These are phyloP conservation scores for Phytopythium sindhum DNA, from an alignment of 352 stramenopile species.

Conservation along the genomic window DNA sequence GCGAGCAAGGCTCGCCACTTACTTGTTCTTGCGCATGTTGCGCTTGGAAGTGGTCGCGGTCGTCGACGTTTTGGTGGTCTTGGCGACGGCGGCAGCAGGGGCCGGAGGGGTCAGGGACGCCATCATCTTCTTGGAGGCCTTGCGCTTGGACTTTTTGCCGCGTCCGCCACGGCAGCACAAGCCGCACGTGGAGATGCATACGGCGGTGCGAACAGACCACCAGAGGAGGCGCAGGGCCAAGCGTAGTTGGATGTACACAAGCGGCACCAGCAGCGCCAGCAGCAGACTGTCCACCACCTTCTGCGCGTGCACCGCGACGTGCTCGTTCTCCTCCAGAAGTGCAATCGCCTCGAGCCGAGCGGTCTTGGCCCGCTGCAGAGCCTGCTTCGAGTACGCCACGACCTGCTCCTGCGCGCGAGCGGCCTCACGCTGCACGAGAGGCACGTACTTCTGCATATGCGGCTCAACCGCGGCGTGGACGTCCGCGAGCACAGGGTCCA, in stretches of 20 bases:
- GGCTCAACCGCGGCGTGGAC: conserved; percentile 45
- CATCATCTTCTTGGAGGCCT: conserved; percentile 28
- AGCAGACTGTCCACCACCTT: conserved; percentile 65
- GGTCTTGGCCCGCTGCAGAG: conserved; percentile 38
- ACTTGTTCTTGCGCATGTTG: conserved; percentile 28
- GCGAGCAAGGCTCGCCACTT: not conserved
- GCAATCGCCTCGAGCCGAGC: conserved; percentile 47
- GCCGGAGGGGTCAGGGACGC: conserved; percentile 18
- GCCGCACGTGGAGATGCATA: conserved; percentile 53
- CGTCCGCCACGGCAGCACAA: conserved; percentile 58
- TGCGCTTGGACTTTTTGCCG: conserved; percentile 45
- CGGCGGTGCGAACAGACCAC: conserved; percentile 49
- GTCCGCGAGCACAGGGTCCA: conserved; percentile 58
- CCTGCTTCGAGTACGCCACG: conserved; percentile 39
- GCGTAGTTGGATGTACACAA: conserved; percentile 47
- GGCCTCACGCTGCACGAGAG: conserved; percentile 45
- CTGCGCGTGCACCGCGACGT: conserved; percentile 55
- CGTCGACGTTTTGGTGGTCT: conserved; percentile 16
- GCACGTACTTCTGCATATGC: conserved; percentile 53
- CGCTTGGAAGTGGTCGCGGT: conserved; percentile 19
- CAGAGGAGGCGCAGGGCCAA: conserved; percentile 46
- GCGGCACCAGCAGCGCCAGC: conserved; percentile 36
- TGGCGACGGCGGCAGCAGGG: conserved; percentile 1
- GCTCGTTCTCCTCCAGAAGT: conserved; percentile 55
- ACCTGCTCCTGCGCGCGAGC: conserved; percentile 33